Evolutionary conservation across 257 asterid genomes (phyloP).

Genomic region (Ajuga chamaepitys): DNA sequence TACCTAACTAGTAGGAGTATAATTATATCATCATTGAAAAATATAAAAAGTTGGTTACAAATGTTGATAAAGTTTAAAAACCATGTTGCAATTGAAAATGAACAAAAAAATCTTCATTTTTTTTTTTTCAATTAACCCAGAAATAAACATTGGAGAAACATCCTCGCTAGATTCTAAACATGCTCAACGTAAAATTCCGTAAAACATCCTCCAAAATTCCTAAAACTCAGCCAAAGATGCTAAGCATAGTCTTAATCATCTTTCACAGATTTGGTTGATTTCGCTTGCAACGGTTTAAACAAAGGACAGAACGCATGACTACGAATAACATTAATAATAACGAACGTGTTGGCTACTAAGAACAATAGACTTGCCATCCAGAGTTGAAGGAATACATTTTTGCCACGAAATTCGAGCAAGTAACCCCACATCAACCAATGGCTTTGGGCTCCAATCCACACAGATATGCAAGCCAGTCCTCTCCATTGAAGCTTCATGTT

Average conservation of each 20-base stretch:
- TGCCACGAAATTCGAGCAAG: conserved; percentile 78
- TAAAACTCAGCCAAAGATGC: no score
- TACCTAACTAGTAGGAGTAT: no score
- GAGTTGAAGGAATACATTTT: conserved; percentile 75
- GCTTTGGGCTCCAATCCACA: conserved; percentile 90
- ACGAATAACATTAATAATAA: conserved; percentile 39
- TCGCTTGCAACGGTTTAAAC: conserved; percentile 26
- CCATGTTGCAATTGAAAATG: no score
- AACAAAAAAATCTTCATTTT: no score
- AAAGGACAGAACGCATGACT: conserved; percentile 55
- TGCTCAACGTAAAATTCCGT: background rate
- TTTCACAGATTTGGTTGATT: conserved; percentile 29
- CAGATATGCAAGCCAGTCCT: conserved; percentile 44
- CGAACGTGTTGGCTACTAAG: conserved; percentile 75
- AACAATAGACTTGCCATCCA: conserved; percentile 75
- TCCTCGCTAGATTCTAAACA: no score
- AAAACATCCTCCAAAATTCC: conserved; percentile 5
- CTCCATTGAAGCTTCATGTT: conserved; percentile 68
- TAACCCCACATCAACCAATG: conserved; percentile 96
- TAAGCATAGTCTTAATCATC: conserved; percentile 24
- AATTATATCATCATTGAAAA: no score
- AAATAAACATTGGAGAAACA: no score
- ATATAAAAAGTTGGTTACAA: no score
- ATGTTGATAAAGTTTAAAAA: no score
- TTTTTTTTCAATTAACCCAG: no score